Conservation (phyloP, 2,329 filamentous ascomycete genomes). For the Gnomoniopsis sp. region DNA sequence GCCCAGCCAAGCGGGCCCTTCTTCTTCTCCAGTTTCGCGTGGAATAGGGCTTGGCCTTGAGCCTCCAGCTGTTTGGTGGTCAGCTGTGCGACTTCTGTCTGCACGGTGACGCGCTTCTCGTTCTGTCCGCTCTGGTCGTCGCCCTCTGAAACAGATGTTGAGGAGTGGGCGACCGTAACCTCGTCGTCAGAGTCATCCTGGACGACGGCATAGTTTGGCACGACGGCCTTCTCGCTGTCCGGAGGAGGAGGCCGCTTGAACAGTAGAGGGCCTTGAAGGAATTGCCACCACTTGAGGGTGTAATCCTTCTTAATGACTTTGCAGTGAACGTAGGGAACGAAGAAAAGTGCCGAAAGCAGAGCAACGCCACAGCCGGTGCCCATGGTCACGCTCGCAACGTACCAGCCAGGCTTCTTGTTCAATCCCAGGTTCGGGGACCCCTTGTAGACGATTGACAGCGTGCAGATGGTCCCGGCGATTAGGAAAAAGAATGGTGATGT, state of each 20-base stretch:
- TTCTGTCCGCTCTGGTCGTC: conserved; percentile 27
- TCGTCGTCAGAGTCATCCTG: conserved; percentile 57
- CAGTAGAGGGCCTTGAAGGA: conserved; percentile 61
- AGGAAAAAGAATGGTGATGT: conserved; percentile 75
- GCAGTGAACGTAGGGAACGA: conserved; percentile 66
- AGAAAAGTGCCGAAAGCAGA: conserved; percentile 63
- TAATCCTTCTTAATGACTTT: conserved; percentile 67
- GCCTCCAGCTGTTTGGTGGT: conserved; percentile 62
- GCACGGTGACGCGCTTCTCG: conserved; percentile 43
- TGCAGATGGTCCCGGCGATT: conserved; percentile 70
- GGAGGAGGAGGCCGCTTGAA: conserved; percentile 55
- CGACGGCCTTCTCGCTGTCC: conserved; percentile 52
- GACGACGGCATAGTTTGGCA: conserved; percentile 76
- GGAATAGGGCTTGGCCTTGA: conserved; percentile 53
- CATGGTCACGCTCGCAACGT: conserved; percentile 63
- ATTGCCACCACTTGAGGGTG: conserved; percentile 60
- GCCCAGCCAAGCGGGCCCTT: conserved; percentile 76
- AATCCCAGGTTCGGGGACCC: conserved; percentile 67
- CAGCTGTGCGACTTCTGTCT: conserved; percentile 46
- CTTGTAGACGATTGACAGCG: conserved; percentile 77
- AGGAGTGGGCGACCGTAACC: conserved; percentile 21
- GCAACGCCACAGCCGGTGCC: conserved; percentile 60
- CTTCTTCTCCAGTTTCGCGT: conserved; percentile 60
- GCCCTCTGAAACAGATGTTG: conserved; percentile 15
- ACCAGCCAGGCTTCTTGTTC: conserved; percentile 64